A percentile compares a stretch with the other conserved stretches of the same genome.
phyloP scores from a whole-genome alignment of 2,329 filamentous ascomycete genomes.

The Biscogniauxia mediterranea region DNA sequence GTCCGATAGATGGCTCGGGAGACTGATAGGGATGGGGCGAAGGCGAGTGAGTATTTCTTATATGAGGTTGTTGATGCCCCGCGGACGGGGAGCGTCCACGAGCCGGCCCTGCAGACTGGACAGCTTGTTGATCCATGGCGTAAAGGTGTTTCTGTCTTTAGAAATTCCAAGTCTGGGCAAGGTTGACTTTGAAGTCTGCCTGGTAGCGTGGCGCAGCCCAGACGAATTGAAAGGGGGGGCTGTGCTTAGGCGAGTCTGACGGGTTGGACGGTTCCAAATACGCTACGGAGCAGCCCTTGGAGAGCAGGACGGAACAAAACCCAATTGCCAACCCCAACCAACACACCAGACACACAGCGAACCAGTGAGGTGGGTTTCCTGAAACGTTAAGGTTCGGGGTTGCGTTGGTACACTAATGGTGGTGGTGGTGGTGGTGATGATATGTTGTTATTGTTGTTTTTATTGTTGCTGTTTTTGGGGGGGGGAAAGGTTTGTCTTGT shows the following conservation, averaged over 20 bases:
- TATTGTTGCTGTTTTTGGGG: too few species aligned
- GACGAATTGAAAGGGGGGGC: conserved; percentile 29
- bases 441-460: too few species aligned
- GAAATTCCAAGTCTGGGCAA: conserved; percentile 28
- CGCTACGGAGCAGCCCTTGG: conserved; percentile 1
- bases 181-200: conserved; percentile 33
- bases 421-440: too few species aligned
- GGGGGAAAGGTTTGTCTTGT: too few species aligned
- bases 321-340: conserved; percentile 10
- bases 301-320: not conserved
- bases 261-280: conserved; percentile 14
- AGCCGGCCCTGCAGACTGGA: conserved; percentile 31
- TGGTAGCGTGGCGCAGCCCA: conserved; percentile 31
- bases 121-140: conserved; percentile 51
- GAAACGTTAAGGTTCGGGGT: not conserved
- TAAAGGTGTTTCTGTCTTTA: conserved; percentile 37
- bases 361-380: conserved; percentile 8
- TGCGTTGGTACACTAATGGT: too few species aligned
- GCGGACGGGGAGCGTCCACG: conserved; percentile 62
- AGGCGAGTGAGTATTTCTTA: conserved; percentile 67
- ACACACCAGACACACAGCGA: not conserved
- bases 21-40: conserved; percentile 57
- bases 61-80: conserved; percentile 59
- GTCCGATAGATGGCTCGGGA: conserved; percentile 48
- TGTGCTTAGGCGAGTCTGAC: conserved; percentile 30